Evolutionary conservation across 345 rosid species (phyloP).

Genomic region (Eucalyptus polybractea): DNA sequence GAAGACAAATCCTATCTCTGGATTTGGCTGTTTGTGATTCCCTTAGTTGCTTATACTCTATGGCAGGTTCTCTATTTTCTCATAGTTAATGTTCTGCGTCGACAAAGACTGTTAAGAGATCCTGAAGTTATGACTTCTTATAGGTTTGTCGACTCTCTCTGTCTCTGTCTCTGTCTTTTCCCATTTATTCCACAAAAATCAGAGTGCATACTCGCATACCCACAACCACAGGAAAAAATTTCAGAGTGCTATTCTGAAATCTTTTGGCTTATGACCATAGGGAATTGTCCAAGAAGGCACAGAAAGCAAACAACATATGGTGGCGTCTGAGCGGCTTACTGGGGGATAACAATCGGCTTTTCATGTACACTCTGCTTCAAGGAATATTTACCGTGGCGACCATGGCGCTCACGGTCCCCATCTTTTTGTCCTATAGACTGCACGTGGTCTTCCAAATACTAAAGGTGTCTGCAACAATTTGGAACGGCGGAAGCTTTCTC

Average conservation of each 20-base stretch:
- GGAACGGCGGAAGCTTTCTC: conserved; percentile 93
- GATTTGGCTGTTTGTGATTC: conserved; percentile 84
- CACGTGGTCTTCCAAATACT: conserved; percentile 70
- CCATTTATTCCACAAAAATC: not conserved
- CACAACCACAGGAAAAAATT: not conserved
- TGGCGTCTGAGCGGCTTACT: conserved; percentile 80
- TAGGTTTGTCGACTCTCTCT: conserved; percentile 26
- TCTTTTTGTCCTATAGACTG: conserved; percentile 66
- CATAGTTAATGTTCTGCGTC: conserved; percentile 81
- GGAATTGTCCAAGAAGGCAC: conserved; percentile 84
- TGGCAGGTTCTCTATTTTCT: conserved; percentile 93
- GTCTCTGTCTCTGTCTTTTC: not conserved
- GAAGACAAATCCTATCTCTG: conserved; percentile 67
- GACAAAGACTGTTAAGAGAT: conserved; percentile 84
- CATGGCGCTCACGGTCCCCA: conserved; percentile 85
- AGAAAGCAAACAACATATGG: conserved; percentile 77
- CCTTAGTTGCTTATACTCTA: conserved; percentile 69
- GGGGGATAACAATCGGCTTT: conserved; percentile 72
- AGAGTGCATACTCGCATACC: not conserved
- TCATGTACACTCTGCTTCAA: conserved; percentile 74
- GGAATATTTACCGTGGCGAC: conserved; percentile 85
- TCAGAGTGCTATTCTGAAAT: not conserved
- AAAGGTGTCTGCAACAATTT: conserved; percentile 77
- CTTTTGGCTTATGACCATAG: conserved; percentile 9
- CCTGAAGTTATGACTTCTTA: conserved; percentile 99